Conservation (phyloP, 768 basidiomycete genomes). For the Pseudohyphozyma bogoriensis region DNA sequence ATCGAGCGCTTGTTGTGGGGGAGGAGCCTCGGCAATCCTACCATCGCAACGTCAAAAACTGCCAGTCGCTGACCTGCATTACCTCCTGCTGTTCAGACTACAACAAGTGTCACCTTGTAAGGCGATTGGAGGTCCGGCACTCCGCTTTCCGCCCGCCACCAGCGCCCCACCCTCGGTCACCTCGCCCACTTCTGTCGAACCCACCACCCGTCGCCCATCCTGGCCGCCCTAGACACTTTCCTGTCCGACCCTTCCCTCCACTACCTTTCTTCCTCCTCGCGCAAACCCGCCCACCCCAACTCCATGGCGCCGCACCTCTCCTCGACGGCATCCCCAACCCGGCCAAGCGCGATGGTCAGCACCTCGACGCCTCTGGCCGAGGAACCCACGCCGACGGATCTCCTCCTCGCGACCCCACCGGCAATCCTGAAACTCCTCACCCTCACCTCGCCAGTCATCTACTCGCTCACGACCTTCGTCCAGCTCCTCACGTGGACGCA, state of each 20-base stretch:
- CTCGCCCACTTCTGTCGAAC: too few species aligned
- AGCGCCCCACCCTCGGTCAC: too few species aligned
- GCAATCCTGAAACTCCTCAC: slow-evolving; percentile 33
- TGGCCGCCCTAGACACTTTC: slow-evolving; percentile 16
- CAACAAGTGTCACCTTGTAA: too few species aligned
- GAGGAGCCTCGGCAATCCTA: too few species aligned
- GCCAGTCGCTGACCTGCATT: too few species aligned
- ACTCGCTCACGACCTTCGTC: slow-evolving; percentile 3
- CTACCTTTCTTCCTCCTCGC: neutral
- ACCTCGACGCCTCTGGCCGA: slow-evolving; percentile 18
- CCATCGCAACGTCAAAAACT: too few species aligned
- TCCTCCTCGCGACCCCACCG: slow-evolving; percentile 33
- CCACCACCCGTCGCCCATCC: neutral
- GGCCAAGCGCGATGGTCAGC: slow-evolving; percentile 5
- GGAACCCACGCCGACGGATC: slow-evolving; percentile 29
- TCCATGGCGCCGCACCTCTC: slow-evolving; percentile 3
- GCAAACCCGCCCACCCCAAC: neutral
- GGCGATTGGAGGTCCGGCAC: too few species aligned
- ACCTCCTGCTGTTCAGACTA: too few species aligned
- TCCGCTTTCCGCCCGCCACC: too few species aligned
- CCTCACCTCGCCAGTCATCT: slow-evolving; percentile 30
- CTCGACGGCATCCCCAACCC: neutral
- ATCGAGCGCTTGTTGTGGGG: too few species aligned
- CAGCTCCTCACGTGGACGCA: slow-evolving; percentile 35
- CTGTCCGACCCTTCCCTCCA: slow-evolving; percentile 21